These are phyloP conservation scores for Ganoderma leucocontextum DNA, from an alignment of 1,284 basidiomycete species.

Conservation along the genomic window DNA sequence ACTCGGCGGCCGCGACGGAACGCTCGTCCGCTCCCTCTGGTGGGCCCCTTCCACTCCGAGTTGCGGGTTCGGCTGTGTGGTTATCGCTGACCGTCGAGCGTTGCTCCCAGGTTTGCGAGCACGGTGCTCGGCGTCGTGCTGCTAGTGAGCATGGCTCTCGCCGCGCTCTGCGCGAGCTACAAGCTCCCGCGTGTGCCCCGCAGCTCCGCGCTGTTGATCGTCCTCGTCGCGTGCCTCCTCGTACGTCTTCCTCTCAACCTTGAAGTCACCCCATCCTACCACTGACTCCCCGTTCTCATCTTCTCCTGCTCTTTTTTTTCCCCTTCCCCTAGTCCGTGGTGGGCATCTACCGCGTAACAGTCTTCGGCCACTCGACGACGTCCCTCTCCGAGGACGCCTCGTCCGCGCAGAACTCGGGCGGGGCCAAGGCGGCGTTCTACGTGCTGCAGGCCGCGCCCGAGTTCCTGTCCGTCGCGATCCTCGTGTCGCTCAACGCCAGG, in stretches of 20 bases:
- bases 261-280: no score
- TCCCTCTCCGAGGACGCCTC: slow-evolving; percentile 39
- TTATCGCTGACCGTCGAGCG: background rate
- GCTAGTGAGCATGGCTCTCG: background rate
- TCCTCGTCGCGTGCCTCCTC: slow-evolving; percentile 19
- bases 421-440: slow-evolving; percentile 52
- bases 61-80: background rate
- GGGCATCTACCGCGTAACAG: slow-evolving; percentile 50
- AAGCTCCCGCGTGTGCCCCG: slow-evolving; percentile 23
- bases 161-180: slow-evolving; percentile 15
- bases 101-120: slow-evolving; percentile 26
- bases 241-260: slow-evolving; percentile 13
- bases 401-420: slow-evolving; percentile 42
- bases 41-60: slow-evolving; percentile 8
- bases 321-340: slow-evolving; percentile 32
- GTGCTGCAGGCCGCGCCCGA: slow-evolving; percentile 14
- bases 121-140: slow-evolving; percentile 21
- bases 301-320: background rate
- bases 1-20: slow-evolving; percentile 26
- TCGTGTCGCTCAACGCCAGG: slow-evolving; percentile 10
- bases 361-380: slow-evolving; percentile 47
- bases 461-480: slow-evolving; percentile 14
- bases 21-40: slow-evolving; percentile 36
- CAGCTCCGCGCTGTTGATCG: slow-evolving; percentile 12
- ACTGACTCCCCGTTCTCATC: background rate